phyloP scores from a whole-genome alignment of 257 asterid species.

The Ajuga chamaepitys region DNA sequence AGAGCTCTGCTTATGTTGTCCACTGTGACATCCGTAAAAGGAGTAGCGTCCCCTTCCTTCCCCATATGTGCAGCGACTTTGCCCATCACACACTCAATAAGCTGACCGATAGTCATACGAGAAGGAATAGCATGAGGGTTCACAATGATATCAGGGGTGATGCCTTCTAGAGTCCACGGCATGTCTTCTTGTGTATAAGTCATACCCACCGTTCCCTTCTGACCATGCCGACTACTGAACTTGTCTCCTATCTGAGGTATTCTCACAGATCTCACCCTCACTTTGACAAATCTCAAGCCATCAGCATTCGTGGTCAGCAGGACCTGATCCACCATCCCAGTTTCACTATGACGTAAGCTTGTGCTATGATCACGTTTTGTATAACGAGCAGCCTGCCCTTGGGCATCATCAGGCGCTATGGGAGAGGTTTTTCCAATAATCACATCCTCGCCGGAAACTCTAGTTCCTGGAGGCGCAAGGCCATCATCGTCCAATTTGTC shows the following conservation, averaged over 20 bases:
- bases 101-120: constrained; percentile 96
- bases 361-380: constrained; percentile 96
- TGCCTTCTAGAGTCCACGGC: constrained; percentile 96
- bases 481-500: constrained; percentile 96
- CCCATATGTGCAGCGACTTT: constrained; percentile 99
- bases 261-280: constrained; percentile 87
- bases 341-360: constrained; percentile 91
- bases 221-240: constrained; percentile 95
- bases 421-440: constrained; percentile 97
- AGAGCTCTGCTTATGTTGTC: constrained; percentile 93
- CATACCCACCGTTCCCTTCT: constrained; percentile 97
- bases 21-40: constrained; percentile 92
- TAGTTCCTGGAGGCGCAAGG: constrained; percentile 97
- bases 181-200: constrained; percentile 97
- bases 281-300: constrained; percentile 88
- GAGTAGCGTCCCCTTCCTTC: constrained; percentile 96
- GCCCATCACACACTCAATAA: constrained; percentile 95
- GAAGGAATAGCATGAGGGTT: constrained; percentile 98
- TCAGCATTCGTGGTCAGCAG: constrained; percentile 89
- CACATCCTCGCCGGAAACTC: constrained; percentile 93
- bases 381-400: constrained; percentile 79
- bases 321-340: constrained; percentile 94
- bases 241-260: constrained; percentile 98
- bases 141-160: constrained; percentile 80
- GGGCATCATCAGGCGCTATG: constrained; percentile 76